Evolutionary conservation across 2,329 filamentous ascomycete species (phyloP).

Genomic region (Zelopaecilomyces penicillatus): DNA sequence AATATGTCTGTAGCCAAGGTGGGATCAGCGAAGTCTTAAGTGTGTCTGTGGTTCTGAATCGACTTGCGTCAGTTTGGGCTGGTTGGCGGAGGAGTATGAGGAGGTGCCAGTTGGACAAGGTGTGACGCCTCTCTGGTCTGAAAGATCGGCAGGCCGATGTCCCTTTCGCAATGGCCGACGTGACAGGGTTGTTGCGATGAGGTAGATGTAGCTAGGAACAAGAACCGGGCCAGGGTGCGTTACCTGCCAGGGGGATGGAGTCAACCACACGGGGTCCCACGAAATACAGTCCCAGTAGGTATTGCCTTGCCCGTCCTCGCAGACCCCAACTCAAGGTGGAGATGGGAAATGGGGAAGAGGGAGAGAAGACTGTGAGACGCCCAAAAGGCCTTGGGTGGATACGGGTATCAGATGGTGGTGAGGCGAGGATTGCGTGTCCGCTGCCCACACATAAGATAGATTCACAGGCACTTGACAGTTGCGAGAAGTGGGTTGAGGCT

Average conservation of each 20-base stretch:
- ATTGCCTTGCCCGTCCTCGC: not conserved
- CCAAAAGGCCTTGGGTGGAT: slow-evolving; percentile 1
- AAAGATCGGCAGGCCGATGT: slow-evolving; percentile 48
- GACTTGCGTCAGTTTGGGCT: slow-evolving; percentile 29
- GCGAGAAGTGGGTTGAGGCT: no score
- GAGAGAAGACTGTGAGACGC: slow-evolving; percentile 1
- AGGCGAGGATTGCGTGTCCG: not conserved
- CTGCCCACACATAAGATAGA: not conserved
- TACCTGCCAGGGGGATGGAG: no score
- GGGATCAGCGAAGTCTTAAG: slow-evolving; percentile 56
- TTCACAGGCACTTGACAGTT: no score
- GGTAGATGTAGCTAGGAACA: slow-evolving; percentile 25
- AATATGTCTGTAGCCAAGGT: slow-evolving; percentile 26
- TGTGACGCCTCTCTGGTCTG: slow-evolving; percentile 45
- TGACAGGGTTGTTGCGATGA: slow-evolving; percentile 36
- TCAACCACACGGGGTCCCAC: no score
- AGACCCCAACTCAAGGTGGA: slow-evolving; percentile 7
- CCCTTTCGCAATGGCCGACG: slow-evolving; percentile 40
- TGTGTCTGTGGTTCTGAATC: slow-evolving; percentile 32
- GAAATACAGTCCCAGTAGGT: no score
- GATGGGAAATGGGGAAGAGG: slow-evolving; percentile 6
- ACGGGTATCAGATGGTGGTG: not conserved
- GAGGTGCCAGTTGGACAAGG: slow-evolving; percentile 12
- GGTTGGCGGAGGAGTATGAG: slow-evolving; percentile 12
- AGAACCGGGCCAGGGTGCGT: slow-evolving; percentile 22